A percentile compares a stretch with the other conserved stretches of the same genome.
Conservation (phyloP, 495 filamentous ascomycete genomes). For the Podospora anserina region DNA sequence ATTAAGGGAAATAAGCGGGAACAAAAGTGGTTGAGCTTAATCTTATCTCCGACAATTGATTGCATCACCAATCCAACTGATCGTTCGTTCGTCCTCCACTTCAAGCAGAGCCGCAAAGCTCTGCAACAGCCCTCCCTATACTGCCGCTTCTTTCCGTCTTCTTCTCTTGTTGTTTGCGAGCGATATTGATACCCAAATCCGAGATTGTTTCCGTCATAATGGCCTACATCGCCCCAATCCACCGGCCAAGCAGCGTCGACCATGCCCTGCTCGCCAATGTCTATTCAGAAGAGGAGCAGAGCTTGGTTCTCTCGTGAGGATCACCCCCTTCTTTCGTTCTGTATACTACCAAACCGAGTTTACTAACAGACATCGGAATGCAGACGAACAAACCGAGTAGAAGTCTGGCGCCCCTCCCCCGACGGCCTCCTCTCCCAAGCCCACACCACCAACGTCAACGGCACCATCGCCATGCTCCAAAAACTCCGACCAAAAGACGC, state of each 20-base stretch:
- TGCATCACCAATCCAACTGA: constrained; percentile 3
- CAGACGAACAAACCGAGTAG: constrained; percentile 89
- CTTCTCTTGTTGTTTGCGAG: constrained; percentile 5
- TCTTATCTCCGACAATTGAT: constrained; percentile 20
- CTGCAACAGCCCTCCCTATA: constrained; percentile 11
- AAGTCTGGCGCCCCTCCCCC: constrained; percentile 65
- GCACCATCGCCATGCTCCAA: constrained; percentile 79
- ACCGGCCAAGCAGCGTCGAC: constrained; percentile 82
- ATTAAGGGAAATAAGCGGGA: constrained; percentile 9
- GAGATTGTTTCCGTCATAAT: constrained; percentile 44
- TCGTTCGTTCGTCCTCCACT: background rate
- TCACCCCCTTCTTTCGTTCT: constrained; percentile 9
- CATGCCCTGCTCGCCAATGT: constrained; percentile 81
- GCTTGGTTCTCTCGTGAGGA: constrained; percentile 80
- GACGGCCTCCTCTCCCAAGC: constrained; percentile 40
- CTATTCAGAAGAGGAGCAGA: constrained; percentile 68
- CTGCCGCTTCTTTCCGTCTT: constrained; percentile 3
- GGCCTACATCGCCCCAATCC: constrained; percentile 94
- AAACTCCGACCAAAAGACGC: constrained; percentile 72
- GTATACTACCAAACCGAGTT: background rate
- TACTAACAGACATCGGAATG: constrained; percentile 9
- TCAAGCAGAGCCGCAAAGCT: background rate
- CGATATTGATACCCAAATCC: background rate
- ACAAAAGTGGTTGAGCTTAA: constrained; percentile 9
- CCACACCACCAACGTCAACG: constrained; percentile 70